phyloP scores from a whole-genome alignment of 305 asterid genomes.

The Fraxinus velutina region DNA sequence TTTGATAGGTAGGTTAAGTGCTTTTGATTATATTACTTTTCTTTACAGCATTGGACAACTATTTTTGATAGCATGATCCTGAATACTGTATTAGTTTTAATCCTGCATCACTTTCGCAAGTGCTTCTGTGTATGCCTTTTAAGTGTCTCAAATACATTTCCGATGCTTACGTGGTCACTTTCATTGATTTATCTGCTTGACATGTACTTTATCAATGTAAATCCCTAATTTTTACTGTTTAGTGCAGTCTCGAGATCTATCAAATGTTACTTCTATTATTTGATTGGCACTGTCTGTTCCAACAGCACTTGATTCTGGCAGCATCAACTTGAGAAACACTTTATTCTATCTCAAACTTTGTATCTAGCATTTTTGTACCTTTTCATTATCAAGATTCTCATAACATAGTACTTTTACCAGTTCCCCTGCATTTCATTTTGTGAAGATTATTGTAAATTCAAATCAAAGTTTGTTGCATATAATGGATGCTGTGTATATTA shows the following conservation, averaged over 20 bases:
- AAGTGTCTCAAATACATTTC: neutral
- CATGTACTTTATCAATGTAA: neutral
- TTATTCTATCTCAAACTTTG: neutral
- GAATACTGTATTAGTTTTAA: neutral
- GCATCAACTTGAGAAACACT: neutral
- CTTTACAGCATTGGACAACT: neutral
- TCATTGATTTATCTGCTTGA: neutral
- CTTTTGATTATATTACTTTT: neutral
- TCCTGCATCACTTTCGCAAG: neutral
- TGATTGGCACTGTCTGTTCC: neutral
- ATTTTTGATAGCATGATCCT: neutral
- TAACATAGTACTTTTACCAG: neutral
- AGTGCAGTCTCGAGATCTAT: neutral
- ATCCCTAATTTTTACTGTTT: neutral
- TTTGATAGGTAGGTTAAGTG: neutral
- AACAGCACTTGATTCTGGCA: neutral
- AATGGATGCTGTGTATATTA: constrained; percentile 15
- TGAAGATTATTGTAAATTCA: constrained; percentile 8
- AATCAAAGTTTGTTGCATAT: constrained; percentile 8
- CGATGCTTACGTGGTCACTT: neutral
- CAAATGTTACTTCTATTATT: neutral
- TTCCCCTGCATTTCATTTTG: constrained; percentile 8
- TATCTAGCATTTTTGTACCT: constrained; percentile 12
- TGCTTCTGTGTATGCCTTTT: neutral
- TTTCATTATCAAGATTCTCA: neutral